phyloP scores from a whole-genome alignment of 2,329 filamentous ascomycete genomes.

The Penicillium palitans region DNA sequence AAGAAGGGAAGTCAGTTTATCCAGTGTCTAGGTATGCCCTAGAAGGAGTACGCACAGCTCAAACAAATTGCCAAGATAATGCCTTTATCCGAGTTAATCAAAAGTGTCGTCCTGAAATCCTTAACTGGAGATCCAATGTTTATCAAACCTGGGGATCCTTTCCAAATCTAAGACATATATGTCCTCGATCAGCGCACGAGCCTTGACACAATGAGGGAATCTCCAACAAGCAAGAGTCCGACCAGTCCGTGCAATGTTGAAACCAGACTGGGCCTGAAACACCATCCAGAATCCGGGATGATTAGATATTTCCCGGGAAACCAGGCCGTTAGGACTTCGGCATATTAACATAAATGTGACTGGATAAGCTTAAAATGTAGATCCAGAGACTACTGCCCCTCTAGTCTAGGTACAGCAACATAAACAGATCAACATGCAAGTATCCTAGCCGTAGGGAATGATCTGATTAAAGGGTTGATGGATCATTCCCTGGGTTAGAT shows the following conservation, averaged over 20 bases:
- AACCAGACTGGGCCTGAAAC: slow-evolving; percentile 18
- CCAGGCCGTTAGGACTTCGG: background rate
- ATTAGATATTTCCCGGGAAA: background rate
- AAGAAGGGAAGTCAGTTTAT: background rate
- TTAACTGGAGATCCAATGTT: background rate
- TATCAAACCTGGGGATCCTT: too few relatives aligned
- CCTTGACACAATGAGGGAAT: background rate
- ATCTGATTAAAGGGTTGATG: background rate
- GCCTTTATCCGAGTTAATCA: background rate
- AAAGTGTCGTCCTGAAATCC: background rate
- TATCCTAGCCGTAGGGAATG: background rate
- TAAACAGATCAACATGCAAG: background rate
- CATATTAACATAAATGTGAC: background rate
- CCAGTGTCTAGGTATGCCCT: too few relatives aligned
- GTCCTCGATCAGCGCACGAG: background rate
- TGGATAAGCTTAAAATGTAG: background rate
- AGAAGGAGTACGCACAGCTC: background rate
- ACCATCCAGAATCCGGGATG: background rate
- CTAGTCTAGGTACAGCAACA: background rate
- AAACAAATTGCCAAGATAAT: background rate
- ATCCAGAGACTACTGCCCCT: background rate
- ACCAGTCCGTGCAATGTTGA: slow-evolving; percentile 5
- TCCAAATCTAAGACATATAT: background rate
- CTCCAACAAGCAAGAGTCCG: slow-evolving; percentile 1
- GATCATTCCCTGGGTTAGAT: background rate